Base-by-base conservation (phyloP, 2,329 filamentous ascomycete species). In the Eutypella sp. region DNA sequence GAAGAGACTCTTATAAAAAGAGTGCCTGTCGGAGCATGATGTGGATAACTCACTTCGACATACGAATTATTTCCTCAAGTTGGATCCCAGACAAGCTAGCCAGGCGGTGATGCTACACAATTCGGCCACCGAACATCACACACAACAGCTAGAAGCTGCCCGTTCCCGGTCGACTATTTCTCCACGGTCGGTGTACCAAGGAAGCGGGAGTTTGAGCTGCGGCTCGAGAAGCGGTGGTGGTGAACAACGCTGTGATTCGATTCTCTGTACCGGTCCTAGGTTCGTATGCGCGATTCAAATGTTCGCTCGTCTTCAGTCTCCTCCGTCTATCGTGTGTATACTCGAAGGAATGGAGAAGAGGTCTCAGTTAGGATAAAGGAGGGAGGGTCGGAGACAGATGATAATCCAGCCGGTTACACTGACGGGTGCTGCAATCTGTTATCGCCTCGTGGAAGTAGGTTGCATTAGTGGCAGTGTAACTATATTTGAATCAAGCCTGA, bases 121-220 rank as follows among this genome's bases (percentile, higher is more conserved):
- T 64, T 64, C 58, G 62, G 60, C 52, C 58, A 60, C 59, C 63
- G 63, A 61, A 61, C 68, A 70, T 71, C 61, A 68, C 66, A 69
- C 64, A 63, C 65, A 64, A 64, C 62, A 65, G 57, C 53, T 57
- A 47, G 52, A 56, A 53, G 59, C 65, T 67, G 65, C 63, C 62
- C 58, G 61, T 61, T 68, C 60, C 66, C 65, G 62, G 59, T 55
- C 54, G 46, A 53, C 55, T 52, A 48, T 49, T 53, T 50, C 49
- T 23, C 53, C 52, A 56, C 54, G 55, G 51, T 56, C 51, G 54
- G 55, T 57, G 51, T 56, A 51, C 50, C 52, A 50, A 46, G 49
- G 47, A 43, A 53, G 46, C 44, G 40, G 47, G 37, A 40, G 47
- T 51, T 39, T 44, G 40, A 45, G 31, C 41, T 50, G 47, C 45